Base-by-base conservation (phyloP, 2,329 filamentous ascomycete species). In the Teratosphaeria viscida region DNA sequence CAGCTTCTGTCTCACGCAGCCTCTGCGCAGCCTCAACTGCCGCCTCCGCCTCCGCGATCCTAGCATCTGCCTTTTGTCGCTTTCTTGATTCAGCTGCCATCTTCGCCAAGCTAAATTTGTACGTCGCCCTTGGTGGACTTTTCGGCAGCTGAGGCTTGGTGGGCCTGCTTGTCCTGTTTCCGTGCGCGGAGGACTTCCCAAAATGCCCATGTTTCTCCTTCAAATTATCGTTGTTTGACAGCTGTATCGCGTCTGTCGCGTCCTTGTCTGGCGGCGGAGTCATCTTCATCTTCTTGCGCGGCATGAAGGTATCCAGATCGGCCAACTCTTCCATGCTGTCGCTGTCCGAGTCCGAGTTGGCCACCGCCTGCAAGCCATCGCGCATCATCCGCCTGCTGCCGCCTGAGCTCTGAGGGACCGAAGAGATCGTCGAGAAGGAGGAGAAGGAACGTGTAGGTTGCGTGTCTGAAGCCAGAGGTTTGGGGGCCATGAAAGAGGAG, bases 291-390 rank as follows among this genome's bases (percentile, higher is more conserved):
- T 63, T 66, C 62, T 72, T 73, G 14, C 60, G 60, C 23, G 65
- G 59, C 52, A 73, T 66, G 54, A 73, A 63, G 3, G 60, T 63
- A 19, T 67, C 63, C 5, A 72, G 61, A 53, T 74, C 72, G 19
- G 67, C 66, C 10, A 73, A 63, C 32, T 70, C 67, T n/a, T 69
- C 69, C 23, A 65, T 58, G 62, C 63, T 63, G 55, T 66, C 65
- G 29, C 66, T 68, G 39, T 68, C 72, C 1, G 72, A 71, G 56
- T 73, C 71, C 1, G 72, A 74, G 37, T 73, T 70, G 10, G 67
- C 80, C 49, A 92, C 77, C 2, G 79, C 70, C 59, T 79, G 72
- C 57, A 78, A 70, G 2, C 82, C 82, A 65, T 80, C 75, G 60
- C 77, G 87, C 6, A 61, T 61, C 59, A 83, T 60, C 16, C 75